Percentiles rank a stretch among this genome's conserved stretches.
Conservation (phyloP, 2,329 filamentous ascomycete species). For the Clarireedia sp. region DNA sequence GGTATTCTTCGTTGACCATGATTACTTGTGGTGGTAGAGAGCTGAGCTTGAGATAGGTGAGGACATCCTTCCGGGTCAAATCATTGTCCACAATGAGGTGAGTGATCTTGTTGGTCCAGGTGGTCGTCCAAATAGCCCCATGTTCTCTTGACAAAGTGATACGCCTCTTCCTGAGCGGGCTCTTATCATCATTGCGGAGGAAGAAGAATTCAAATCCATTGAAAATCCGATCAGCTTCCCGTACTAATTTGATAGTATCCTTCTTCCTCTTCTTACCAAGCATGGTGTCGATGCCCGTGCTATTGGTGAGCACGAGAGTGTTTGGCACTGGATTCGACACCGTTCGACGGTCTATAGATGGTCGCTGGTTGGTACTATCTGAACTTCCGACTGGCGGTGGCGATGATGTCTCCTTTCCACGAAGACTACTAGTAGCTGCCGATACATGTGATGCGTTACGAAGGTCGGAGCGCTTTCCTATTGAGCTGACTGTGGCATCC, state of each 20-base stretch:
- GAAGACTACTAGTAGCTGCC: constrained; percentile 6
- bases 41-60: constrained; percentile 41
- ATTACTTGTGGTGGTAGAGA: constrained; percentile 33
- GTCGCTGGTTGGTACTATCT: constrained; percentile 1
- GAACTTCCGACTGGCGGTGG: neutral
- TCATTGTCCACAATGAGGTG: constrained; percentile 73
- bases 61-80: constrained; percentile 56
- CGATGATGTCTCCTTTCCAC: constrained; percentile 8
- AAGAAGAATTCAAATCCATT: constrained; percentile 61
- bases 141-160: constrained; percentile 69
- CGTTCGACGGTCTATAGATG: constrained; percentile 13
- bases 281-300: constrained; percentile 23
- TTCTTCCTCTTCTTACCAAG: constrained; percentile 17
- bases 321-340: constrained; percentile 21
- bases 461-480: constrained; percentile 16
- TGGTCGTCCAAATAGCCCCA: constrained; percentile 63
- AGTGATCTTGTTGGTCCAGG: constrained; percentile 50
- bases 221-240: constrained; percentile 51
- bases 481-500: neutral
- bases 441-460: constrained; percentile 16
- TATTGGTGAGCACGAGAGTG: constrained; percentile 21
- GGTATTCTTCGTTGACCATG: constrained; percentile 62
- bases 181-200: constrained; percentile 71
- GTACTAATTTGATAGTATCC: constrained; percentile 35
- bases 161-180: constrained; percentile 56